Percentiles rank a stretch among this genome's conserved stretches.
These are phyloP conservation scores for Fusarium tricinctum DNA, from an alignment of 2,329 filamentous ascomycete genomes.

Conservation along the genomic window DNA sequence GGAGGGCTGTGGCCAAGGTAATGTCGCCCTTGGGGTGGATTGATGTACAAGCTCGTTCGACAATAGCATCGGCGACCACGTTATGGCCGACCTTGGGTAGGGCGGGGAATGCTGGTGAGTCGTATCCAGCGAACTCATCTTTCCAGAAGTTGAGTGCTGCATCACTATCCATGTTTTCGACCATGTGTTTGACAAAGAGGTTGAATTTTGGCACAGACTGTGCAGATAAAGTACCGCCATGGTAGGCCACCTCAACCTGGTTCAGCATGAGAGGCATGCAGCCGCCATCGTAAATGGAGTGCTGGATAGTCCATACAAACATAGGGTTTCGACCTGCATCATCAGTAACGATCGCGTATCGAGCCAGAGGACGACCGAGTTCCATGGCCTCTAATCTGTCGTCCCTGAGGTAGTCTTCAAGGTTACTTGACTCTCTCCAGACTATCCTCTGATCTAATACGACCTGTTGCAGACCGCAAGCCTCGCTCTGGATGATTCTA, in stretches of 20 bases:
- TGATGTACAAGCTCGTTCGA: conserved; percentile 4
- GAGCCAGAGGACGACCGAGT: conserved; percentile 5
- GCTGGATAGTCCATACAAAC: conserved; percentile 49
- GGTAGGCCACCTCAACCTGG: conserved; percentile 1
- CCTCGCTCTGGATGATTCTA: conserved; percentile 12
- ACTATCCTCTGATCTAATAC: conserved; percentile 3
- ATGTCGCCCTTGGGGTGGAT: conserved; percentile 18
- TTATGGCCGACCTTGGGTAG: conserved; percentile 2
- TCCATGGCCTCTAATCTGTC: conserved; percentile 11
- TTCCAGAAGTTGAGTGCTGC: conserved; percentile 2
- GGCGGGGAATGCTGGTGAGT: conserved; percentile 1
- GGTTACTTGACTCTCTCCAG: not conserved
- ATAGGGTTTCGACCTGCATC: not conserved
- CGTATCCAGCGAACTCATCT: not conserved
- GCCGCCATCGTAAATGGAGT: conserved; percentile 67
- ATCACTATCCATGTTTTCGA: not conserved
- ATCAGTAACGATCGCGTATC: conserved; percentile 4
- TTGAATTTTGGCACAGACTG: conserved; percentile 9
- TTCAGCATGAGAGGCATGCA: conserved; percentile 56
- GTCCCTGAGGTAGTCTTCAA: conserved; percentile 2
- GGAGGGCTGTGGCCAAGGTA: conserved; percentile 37
- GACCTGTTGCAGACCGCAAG: conserved; percentile 4
- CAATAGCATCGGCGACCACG: not conserved
- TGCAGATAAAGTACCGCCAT: not conserved
- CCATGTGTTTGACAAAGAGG: conserved; percentile 13